phyloP scores from a whole-genome alignment of 225 moss, liverwort and hornwort species.

The Antitrichia curtipendula region DNA sequence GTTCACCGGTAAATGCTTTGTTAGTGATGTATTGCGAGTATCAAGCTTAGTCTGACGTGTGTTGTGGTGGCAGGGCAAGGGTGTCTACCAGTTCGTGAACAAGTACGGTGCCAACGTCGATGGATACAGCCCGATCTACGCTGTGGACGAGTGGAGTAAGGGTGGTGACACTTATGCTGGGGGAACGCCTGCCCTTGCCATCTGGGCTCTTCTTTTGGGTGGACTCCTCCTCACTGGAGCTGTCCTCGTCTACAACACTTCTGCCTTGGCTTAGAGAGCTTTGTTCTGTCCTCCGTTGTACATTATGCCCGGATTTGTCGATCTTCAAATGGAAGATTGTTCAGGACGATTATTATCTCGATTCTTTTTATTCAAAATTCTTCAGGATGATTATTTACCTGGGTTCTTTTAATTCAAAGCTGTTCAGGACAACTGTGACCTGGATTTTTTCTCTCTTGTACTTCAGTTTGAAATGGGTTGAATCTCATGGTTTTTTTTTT shows the following conservation, averaged over 20 bases:
- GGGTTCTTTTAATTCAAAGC: not conserved
- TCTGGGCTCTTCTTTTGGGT: constrained; percentile 75
- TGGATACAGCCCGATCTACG: constrained; percentile 81
- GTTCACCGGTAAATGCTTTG: no score
- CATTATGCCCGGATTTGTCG: constrained; percentile 6
- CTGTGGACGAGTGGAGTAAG: constrained; percentile 53
- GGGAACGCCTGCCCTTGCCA: constrained; percentile 52
- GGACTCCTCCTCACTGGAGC: constrained; percentile 56
- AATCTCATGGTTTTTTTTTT: not conserved
- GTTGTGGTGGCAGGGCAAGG: constrained; percentile 41
- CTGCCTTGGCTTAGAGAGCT: constrained; percentile 32
- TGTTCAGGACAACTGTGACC: not conserved
- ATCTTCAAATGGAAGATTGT: not conserved
- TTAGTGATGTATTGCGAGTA: not conserved
- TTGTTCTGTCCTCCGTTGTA: not conserved
- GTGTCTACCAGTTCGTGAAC: constrained; percentile 79
- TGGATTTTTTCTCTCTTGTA: not conserved
- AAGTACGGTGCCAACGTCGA: constrained; percentile 98
- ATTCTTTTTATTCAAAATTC: not conserved
- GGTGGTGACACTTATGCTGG: constrained; percentile 55
- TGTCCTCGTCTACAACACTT: constrained; percentile 75
- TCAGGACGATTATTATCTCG: not conserved
- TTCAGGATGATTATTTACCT: not conserved
- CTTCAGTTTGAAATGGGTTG: not conserved
- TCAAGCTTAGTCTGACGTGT: not conserved